A percentile compares a stretch with the other conserved stretches of the same genome.
These are phyloP conservation scores for Brassica hybrid DNA, from an alignment of 441 rosid species.

Conservation along the genomic window DNA sequence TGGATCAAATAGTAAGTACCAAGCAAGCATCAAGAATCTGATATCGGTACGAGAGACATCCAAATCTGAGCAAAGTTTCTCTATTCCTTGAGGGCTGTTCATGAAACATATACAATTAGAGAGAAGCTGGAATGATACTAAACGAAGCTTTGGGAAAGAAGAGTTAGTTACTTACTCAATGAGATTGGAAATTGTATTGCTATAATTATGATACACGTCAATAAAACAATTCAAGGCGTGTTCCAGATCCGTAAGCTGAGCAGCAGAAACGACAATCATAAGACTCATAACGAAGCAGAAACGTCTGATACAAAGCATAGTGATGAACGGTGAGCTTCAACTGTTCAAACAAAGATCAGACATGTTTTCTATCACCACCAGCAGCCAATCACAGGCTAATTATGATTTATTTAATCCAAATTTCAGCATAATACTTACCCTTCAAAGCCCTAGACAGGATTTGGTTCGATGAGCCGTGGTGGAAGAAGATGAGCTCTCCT, in stretches of 20 bases:
- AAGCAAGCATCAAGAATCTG: conserved; percentile 95
- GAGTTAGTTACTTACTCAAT: conserved; percentile 78
- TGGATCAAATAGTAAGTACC: conserved; percentile 52
- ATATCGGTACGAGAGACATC: conserved; percentile 90
- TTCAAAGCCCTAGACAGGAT: neutral
- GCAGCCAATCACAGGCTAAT: neutral
- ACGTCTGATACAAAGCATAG: neutral
- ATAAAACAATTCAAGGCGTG: too few species aligned
- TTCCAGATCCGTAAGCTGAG: neutral
- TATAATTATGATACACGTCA: conserved; percentile 48
- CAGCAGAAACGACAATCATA: too few species aligned
- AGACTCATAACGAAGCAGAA: neutral
- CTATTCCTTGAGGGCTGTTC: conserved; percentile 94
- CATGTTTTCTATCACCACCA: neutral
- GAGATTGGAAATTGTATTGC: conserved; percentile 69
- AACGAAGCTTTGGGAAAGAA: neutral
- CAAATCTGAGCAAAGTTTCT: conserved; percentile 79
- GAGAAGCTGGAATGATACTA: neutral
- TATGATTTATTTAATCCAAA: neutral
- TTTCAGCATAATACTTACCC: neutral
- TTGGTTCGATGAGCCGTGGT: neutral
- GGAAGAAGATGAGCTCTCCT: neutral
- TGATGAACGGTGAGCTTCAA: neutral
- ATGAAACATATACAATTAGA: conserved; percentile 18
- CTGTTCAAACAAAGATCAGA: neutral